Conservation (phyloP, 768 basidiomycete genomes). For the Agrocybe praecox region DNA sequence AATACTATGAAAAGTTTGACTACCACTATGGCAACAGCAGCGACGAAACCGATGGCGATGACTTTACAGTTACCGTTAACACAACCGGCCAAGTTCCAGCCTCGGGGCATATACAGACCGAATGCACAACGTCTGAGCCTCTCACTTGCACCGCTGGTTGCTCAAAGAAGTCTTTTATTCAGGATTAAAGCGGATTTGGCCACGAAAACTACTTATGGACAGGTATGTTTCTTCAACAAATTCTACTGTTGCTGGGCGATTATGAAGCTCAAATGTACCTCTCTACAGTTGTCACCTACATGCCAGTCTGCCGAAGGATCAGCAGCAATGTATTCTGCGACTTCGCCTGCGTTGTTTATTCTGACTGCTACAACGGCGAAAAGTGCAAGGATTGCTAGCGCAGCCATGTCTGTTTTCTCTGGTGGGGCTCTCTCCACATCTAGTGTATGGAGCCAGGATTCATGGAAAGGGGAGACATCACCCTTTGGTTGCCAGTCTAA, state of each 20-base stretch:
- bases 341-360: conserved; percentile 13
- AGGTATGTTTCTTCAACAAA: conserved; percentile 10
- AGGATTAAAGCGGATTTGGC: conserved; percentile 27
- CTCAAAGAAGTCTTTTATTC: conserved; percentile 26
- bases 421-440: conserved; percentile 10
- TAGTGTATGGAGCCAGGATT: conserved; percentile 29
- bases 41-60: background rate
- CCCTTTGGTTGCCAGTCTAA: conserved; percentile 1
- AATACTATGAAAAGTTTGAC: conserved; percentile 7
- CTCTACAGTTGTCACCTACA: conserved; percentile 15
- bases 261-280: background rate
- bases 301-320: conserved; percentile 7
- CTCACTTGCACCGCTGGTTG: conserved; percentile 25
- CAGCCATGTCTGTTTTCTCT: conserved; percentile 10
- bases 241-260: background rate
- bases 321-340: background rate
- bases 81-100: background rate
- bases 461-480: conserved; percentile 19
- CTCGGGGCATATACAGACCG: conserved; percentile 24
- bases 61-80: background rate
- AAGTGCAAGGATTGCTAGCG: conserved; percentile 12
- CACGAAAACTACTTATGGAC: conserved; percentile 17
- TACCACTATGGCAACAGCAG: conserved; percentile 16
- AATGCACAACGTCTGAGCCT: conserved; percentile 29
- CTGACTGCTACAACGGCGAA: conserved; percentile 9